These are phyloP conservation scores for Xylaria sp. DNA, from an alignment of 2,329 filamentous ascomycete species.

Conservation along the genomic window DNA sequence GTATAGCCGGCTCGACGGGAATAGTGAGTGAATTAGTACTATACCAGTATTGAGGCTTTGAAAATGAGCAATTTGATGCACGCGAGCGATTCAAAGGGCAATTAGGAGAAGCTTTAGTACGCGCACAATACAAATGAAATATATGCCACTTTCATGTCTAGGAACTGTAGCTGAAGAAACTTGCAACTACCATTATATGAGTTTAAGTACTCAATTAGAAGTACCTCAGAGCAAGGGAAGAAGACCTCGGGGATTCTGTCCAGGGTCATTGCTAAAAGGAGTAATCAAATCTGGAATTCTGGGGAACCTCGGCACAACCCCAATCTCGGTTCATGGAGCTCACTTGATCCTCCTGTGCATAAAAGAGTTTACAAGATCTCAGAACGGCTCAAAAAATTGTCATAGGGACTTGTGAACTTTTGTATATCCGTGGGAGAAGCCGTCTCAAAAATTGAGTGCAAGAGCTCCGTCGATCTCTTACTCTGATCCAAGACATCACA, in stretches of 20 bases:
- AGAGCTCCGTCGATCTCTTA: neutral
- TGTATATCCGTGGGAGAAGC: neutral
- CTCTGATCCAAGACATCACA: neutral
- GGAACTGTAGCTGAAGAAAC: neutral
- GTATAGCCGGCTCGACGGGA: neutral
- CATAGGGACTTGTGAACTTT: neutral
- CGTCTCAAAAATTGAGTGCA: no score
- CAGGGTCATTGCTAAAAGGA: neutral
- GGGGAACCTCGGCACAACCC: slow-evolving; percentile 26
- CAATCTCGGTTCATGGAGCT: neutral
- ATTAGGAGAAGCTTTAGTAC: neutral
- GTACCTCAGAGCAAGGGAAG: neutral
- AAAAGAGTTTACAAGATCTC: slow-evolving; percentile 1
- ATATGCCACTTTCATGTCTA: neutral
- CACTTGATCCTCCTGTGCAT: neutral
- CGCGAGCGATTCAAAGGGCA: neutral
- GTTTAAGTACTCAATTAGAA: neutral
- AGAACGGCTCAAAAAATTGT: neutral
- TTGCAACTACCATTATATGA: neutral
- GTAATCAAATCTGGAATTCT: slow-evolving; percentile 1
- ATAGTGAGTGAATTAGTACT: neutral
- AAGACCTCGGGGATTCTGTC: neutral
- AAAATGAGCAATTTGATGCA: neutral
- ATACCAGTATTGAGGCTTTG: neutral
- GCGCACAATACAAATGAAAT: neutral